Evolutionary conservation across 768 basidiomycete species (phyloP).

Genomic region (Boletus barrowsii): DNA sequence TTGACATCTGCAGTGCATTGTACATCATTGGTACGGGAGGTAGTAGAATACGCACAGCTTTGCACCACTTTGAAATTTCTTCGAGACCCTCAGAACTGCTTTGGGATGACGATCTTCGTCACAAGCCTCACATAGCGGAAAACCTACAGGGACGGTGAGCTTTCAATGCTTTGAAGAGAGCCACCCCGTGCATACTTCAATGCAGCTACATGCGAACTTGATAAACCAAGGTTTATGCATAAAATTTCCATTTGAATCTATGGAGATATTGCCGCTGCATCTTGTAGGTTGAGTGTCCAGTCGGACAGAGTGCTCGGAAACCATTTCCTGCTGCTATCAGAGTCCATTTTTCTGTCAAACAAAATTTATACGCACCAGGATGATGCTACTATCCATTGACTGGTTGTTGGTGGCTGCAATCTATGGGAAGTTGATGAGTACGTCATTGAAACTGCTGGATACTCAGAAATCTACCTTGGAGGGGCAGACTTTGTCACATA

Average conservation of each 20-base stretch:
- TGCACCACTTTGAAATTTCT: constrained; percentile 63
- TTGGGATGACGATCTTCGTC: constrained; percentile 69
- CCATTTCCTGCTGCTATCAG: constrained; percentile 53
- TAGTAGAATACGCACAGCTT: constrained; percentile 41
- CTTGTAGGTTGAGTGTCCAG: constrained; percentile 50
- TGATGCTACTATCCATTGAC: constrained; percentile 56
- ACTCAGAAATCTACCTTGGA: constrained; percentile 53
- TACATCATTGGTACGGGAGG: not conserved
- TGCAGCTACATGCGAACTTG: constrained; percentile 66
- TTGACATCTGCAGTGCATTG: constrained; percentile 53
- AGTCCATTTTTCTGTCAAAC: constrained; percentile 1
- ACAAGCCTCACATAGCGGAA: constrained; percentile 60
- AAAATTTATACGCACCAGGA: constrained; percentile 45
- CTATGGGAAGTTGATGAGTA: constrained; percentile 25
- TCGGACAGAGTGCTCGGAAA: constrained; percentile 65
- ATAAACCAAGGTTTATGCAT: constrained; percentile 72
- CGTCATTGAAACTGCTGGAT: not conserved
- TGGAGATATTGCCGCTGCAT: constrained; percentile 39
- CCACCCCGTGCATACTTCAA: constrained; percentile 46
- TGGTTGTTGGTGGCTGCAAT: constrained; percentile 37
- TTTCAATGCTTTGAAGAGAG: not conserved
- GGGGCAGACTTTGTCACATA: constrained; percentile 66
- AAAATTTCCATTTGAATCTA: constrained; percentile 51
- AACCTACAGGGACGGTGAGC: constrained; percentile 46
- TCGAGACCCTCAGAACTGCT: constrained; percentile 72